Conservation (phyloP, 805 yeast species). For the Wickerhamiella domercqiae region DNA sequence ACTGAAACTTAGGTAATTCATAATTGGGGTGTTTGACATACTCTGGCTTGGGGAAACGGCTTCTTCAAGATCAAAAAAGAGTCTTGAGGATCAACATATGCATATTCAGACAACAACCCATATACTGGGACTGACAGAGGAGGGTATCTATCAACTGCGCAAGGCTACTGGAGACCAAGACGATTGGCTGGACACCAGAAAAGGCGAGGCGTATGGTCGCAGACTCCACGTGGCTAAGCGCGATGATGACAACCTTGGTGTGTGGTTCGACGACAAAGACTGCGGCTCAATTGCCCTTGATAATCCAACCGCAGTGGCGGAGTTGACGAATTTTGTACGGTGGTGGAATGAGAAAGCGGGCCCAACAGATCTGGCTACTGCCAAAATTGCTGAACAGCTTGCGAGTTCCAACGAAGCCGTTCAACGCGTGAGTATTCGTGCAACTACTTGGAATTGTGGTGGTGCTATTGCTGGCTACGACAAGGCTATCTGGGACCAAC, state of each 20-base stretch:
- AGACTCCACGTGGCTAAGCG: constrained; percentile 5
- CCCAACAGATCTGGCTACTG: constrained; percentile 17
- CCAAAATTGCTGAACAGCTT: constrained; percentile 12
- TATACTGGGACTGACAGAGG: constrained; percentile 11
- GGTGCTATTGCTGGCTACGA: constrained; percentile 8
- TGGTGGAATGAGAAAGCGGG: constrained; percentile 15
- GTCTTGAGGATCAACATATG: constrained; percentile 4
- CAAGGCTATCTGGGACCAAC: constrained; percentile 15
- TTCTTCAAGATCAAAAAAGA: not conserved
- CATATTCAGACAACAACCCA: constrained; percentile 12
- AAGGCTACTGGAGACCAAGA: constrained; percentile 11
- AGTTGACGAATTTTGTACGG: constrained; percentile 9
- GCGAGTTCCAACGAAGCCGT: constrained; percentile 6
- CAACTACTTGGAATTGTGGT: constrained; percentile 27
- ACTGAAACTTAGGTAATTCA: too few species aligned
- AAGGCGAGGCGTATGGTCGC: constrained; percentile 17
- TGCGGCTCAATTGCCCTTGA: constrained; percentile 11
- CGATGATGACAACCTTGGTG: constrained; percentile 5
- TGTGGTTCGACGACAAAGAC: constrained; percentile 12
- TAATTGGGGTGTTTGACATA: too few species aligned
- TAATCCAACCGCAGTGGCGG: constrained; percentile 4
- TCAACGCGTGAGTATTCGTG: constrained; percentile 12
- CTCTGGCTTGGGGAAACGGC: not conserved
- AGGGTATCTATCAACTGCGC: constrained; percentile 11
- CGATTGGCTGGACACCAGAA: constrained; percentile 17